These are phyloP conservation scores for Aphanomyces astaci DNA, from an alignment of 352 stramenopile genomes.

Conservation along the genomic window DNA sequence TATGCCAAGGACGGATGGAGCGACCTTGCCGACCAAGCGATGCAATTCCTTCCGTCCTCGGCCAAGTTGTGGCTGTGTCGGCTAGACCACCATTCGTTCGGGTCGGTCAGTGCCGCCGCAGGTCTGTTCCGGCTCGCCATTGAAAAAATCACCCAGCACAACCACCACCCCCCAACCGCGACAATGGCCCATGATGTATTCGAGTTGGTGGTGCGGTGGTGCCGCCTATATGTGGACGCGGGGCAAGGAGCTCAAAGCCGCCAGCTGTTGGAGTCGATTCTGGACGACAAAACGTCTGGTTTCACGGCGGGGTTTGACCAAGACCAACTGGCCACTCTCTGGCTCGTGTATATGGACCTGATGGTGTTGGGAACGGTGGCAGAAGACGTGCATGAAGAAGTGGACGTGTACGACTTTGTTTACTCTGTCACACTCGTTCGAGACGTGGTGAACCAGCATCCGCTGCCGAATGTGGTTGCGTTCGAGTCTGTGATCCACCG, in stretches of 20 bases:
- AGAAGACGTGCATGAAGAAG: too few relatives aligned
- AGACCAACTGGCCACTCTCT: neutral
- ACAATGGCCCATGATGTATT: neutral
- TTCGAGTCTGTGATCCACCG: neutral
- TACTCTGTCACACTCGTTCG: neutral
- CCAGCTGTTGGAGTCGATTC: neutral
- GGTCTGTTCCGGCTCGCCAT: neutral
- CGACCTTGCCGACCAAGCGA: slow-evolving; percentile 10
- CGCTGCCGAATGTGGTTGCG: neutral
- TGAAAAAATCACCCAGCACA: slow-evolving; percentile 8
- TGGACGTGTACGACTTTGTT: neutral
- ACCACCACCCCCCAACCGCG: too few relatives aligned
- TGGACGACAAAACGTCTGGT: slow-evolving; percentile 14
- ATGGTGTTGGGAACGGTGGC: neutral
- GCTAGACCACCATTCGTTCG: neutral
- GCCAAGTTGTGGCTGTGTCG: neutral
- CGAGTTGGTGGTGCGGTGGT: neutral
- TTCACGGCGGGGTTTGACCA: slow-evolving; percentile 5
- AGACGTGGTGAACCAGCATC: neutral
- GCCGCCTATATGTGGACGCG: neutral
- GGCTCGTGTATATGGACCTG: slow-evolving; percentile 6
- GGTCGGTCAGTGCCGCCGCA: slow-evolving; percentile 1
- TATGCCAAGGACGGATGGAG: neutral
- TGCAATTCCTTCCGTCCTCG: slow-evolving; percentile 16
- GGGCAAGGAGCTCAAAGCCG: neutral